Conservation (phyloP, 2,329 filamentous ascomycete species). For the Stagonosporopsis rhizophila region DNA sequence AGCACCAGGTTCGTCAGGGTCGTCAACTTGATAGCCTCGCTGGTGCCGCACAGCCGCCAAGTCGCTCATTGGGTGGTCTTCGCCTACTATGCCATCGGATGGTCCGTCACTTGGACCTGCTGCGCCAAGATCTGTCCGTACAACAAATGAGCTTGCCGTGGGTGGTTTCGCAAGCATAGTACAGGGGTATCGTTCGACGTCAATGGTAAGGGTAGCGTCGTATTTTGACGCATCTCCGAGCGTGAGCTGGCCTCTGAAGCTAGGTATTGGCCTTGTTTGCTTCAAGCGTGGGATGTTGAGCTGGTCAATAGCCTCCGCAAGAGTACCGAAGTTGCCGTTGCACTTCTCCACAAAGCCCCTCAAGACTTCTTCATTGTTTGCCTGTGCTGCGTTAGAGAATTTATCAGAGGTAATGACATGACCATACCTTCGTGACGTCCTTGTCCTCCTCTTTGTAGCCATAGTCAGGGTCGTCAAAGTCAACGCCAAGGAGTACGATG, state of each 20-base stretch:
- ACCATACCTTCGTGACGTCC: slow-evolving; percentile 67
- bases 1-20: slow-evolving; percentile 75
- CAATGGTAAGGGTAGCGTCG: slow-evolving; percentile 77
- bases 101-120: slow-evolving; percentile 62
- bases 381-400: slow-evolving; percentile 51
- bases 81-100: slow-evolving; percentile 56
- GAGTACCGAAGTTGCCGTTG: slow-evolving; percentile 78
- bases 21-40: slow-evolving; percentile 81
- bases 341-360: slow-evolving; percentile 69
- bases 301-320: slow-evolving; percentile 83
- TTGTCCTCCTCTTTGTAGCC: slow-evolving; percentile 95
- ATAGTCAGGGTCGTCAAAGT: slow-evolving; percentile 91
- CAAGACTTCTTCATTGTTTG: slow-evolving; percentile 75
- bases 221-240: slow-evolving; percentile 80
- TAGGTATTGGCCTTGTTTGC: slow-evolving; percentile 73
- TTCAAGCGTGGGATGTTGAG: slow-evolving; percentile 81
- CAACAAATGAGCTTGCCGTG: slow-evolving; percentile 78
- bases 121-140: slow-evolving; percentile 54
- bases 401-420: neutral
- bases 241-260: slow-evolving; percentile 79
- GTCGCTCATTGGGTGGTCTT: slow-evolving; percentile 45
- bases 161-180: slow-evolving; percentile 78
- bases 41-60: slow-evolving; percentile 77
- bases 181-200: slow-evolving; percentile 89
- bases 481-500: slow-evolving; percentile 81